phyloP scores from a whole-genome alignment of 73 alveolate genomes.

The Paramecium primaurelia region DNA sequence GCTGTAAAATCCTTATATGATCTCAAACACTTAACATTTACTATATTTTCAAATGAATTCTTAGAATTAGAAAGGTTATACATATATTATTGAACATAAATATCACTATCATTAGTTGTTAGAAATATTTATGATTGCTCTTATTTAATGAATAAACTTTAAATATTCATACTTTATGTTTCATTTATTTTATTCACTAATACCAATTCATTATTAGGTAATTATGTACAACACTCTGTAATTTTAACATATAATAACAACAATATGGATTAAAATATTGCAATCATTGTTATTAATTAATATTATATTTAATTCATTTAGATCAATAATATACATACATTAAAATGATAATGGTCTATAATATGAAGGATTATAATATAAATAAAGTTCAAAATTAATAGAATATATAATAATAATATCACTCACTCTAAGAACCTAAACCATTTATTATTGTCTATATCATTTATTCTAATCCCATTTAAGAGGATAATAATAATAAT shows the following conservation, averaged over 20 bases:
- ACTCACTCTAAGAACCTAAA: neutral
- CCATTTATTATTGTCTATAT: neutral
- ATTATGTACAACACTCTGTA: neutral
- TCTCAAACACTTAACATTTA: neutral
- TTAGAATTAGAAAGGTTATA: neutral
- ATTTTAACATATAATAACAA: neutral
- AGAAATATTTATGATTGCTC: neutral
- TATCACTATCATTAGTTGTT: neutral
- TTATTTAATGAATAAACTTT: neutral
- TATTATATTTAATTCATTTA: neutral
- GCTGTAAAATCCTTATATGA: neutral
- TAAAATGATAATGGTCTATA: neutral
- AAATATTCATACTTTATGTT: neutral
- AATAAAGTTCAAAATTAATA: neutral
- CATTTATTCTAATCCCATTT: neutral
- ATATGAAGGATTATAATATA: neutral
- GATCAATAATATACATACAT: neutral
- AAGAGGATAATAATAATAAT: neutral
- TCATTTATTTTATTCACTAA: neutral
- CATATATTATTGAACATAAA: neutral
- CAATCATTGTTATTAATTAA: neutral
- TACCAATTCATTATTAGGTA: neutral
- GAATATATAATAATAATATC: neutral
- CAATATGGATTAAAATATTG: neutral
- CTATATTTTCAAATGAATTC: neutral